phyloP scores from a whole-genome alignment of 768 basidiomycete genomes.

The Saitozyma sp. region DNA sequence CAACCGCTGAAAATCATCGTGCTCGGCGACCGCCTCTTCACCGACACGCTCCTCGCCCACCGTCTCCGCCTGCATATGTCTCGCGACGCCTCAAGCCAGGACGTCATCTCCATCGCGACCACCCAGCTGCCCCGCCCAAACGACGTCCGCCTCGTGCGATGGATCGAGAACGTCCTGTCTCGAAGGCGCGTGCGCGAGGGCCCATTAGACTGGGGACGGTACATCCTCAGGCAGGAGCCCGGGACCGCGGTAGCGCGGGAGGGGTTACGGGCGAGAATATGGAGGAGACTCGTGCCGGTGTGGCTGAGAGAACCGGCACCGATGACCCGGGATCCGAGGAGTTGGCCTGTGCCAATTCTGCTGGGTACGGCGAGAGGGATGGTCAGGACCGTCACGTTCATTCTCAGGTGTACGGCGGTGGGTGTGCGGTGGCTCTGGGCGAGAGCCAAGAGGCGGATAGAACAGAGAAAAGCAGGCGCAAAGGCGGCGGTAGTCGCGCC shows the following conservation, averaged over 20 bases:
- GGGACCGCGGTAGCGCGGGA: background rate
- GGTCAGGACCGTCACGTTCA: background rate
- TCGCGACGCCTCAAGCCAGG: background rate
- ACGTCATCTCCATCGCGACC: constrained; percentile 49
- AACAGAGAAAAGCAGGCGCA: background rate
- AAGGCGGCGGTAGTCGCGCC: background rate
- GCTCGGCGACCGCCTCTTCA: constrained; percentile 90
- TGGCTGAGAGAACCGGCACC: constrained; percentile 11
- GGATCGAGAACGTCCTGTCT: constrained; percentile 41
- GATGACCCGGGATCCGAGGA: constrained; percentile 13
- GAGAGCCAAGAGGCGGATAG: constrained; percentile 7
- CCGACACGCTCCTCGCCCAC: constrained; percentile 83
- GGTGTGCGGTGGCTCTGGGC: constrained; percentile 13
- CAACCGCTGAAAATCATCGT: constrained; percentile 63
- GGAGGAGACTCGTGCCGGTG: constrained; percentile 1
- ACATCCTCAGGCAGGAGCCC: constrained; percentile 5
- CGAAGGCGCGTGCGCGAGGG: constrained; percentile 10
- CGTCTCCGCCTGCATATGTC: constrained; percentile 53
- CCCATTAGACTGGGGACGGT: constrained; percentile 16
- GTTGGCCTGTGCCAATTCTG: constrained; percentile 14
- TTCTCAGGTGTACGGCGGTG: constrained; percentile 5
- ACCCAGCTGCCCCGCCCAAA: constrained; percentile 39
- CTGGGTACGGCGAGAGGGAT: constrained; percentile 3
- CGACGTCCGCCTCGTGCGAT: constrained; percentile 48
- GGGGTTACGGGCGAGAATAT: constrained; percentile 15